These are phyloP conservation scores for Calamus simplicifolius DNA, from an alignment of 176 grass and related monocot species.

Conservation along the genomic window DNA sequence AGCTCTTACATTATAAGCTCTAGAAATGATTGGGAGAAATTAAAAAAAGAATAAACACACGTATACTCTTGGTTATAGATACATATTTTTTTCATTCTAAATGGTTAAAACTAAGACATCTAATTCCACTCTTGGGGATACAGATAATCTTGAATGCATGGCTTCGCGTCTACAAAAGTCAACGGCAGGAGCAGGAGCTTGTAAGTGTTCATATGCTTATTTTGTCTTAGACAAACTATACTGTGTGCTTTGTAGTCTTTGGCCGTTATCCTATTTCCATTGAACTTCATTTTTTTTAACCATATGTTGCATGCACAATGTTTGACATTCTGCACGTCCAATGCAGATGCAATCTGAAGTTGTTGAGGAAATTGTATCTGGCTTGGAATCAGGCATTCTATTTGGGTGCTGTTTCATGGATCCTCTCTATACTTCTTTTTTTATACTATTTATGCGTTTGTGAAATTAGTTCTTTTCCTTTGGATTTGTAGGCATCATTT, in stretches of 20 bases:
- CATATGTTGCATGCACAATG: slow-evolving; percentile 9
- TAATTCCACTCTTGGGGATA: slow-evolving; percentile 13
- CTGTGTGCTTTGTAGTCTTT: not conserved
- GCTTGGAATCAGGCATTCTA: slow-evolving; percentile 94
- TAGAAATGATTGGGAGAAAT: no score
- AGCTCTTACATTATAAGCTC: no score
- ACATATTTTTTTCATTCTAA: no score
- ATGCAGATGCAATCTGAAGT: slow-evolving; percentile 78
- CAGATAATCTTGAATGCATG: slow-evolving; percentile 78
- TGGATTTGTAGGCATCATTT: no score
- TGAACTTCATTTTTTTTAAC: slow-evolving; percentile 6
- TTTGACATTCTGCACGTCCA: slow-evolving; percentile 24
- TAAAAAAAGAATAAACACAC: no score
- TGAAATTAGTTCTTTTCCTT: no score
- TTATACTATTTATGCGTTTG: not conserved
- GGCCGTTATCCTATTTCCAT: not conserved
- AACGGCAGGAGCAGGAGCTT: slow-evolving; percentile 78
- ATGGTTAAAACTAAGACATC: not conserved
- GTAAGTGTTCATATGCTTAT: slow-evolving; percentile 20
- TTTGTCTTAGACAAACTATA: no score
- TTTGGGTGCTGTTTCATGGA: slow-evolving; percentile 58
- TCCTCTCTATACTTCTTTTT: not conserved
- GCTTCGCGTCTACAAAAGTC: slow-evolving; percentile 92
- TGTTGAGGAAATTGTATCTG: slow-evolving; percentile 82
- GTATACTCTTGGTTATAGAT: no score